phyloP scores from a whole-genome alignment of 1,139 yeast genomes.

The Nakaseomyces nivariensis region DNA sequence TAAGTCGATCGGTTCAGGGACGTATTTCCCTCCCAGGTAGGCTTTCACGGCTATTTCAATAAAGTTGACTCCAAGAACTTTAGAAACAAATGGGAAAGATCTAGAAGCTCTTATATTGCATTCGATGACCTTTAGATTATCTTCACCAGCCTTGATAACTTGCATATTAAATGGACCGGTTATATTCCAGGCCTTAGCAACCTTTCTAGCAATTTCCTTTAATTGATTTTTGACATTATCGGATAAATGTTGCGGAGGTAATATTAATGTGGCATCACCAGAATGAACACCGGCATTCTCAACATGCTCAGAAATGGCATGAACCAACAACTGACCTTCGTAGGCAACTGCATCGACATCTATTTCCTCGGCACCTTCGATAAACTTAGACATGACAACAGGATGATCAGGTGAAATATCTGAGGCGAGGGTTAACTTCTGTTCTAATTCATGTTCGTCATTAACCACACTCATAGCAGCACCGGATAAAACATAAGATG shows the following conservation, averaged over 20 bases:
- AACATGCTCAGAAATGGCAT: slow-evolving; percentile 95
- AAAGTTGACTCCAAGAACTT: slow-evolving; percentile 87
- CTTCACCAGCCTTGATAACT: slow-evolving; percentile 63
- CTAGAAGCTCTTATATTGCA: slow-evolving; percentile 98
- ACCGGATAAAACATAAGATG: slow-evolving; percentile 93
- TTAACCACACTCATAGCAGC: slow-evolving; percentile 97
- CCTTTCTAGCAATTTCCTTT: slow-evolving; percentile 79
- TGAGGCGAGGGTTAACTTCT: slow-evolving; percentile 76
- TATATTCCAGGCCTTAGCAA: slow-evolving; percentile 88
- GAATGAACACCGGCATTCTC: slow-evolving; percentile 99
- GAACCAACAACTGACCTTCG: slow-evolving; percentile 80
- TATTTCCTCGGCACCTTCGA: slow-evolving; percentile 91
- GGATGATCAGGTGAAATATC: slow-evolving; percentile 94
- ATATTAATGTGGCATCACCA: slow-evolving; percentile 91
- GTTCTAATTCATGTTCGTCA: slow-evolving; percentile 65
- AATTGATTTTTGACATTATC: slow-evolving; percentile 51
- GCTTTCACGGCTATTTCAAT: slow-evolving; percentile 92
- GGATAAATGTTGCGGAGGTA: slow-evolving; percentile 77
- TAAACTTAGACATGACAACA: slow-evolving; percentile 91
- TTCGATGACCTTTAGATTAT: slow-evolving; percentile 83
- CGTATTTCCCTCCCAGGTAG: slow-evolving; percentile 50
- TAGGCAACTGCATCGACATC: slow-evolving; percentile 95
- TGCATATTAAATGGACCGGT: slow-evolving; percentile 99
- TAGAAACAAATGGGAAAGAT: slow-evolving; percentile 97
- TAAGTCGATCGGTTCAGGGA: slow-evolving; percentile 49